phyloP scores from a whole-genome alignment of 2,329 filamentous ascomycete genomes.

The Colletotrichum navitas region DNA sequence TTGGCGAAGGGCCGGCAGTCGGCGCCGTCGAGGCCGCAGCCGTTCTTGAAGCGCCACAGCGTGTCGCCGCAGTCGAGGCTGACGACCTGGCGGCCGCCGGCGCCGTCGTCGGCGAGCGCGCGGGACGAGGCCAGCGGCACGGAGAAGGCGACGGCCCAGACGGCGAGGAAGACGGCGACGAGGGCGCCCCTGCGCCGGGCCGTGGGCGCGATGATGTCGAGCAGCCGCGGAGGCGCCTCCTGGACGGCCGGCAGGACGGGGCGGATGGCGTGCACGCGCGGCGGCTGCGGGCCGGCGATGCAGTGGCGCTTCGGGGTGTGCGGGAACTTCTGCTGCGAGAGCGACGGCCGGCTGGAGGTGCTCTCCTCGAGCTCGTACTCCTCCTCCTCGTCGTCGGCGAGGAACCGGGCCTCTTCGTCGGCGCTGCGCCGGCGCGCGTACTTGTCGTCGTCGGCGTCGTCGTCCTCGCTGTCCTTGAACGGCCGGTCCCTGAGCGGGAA shows the following conservation, averaged over 20 bases:
- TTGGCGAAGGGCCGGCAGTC: slow-evolving; percentile 81
- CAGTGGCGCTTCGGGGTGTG: slow-evolving; percentile 31
- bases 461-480: slow-evolving; percentile 34
- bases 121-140: slow-evolving; percentile 30
- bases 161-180: slow-evolving; percentile 27
- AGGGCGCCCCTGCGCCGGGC: slow-evolving; percentile 28
- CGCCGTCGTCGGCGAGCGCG: slow-evolving; percentile 8
- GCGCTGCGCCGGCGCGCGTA: slow-evolving; percentile 12
- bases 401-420: slow-evolving; percentile 33
- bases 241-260: slow-evolving; percentile 31
- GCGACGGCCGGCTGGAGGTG: slow-evolving; percentile 28
- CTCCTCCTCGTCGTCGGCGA: slow-evolving; percentile 21
- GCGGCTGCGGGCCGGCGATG: slow-evolving; percentile 32
- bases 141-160: slow-evolving; percentile 30
- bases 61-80: slow-evolving; percentile 33
- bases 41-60: slow-evolving; percentile 37
- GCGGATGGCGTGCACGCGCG: slow-evolving; percentile 24
- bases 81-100: slow-evolving; percentile 11
- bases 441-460: slow-evolving; percentile 13
- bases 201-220: slow-evolving; percentile 27
- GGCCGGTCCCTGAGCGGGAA: slow-evolving; percentile 22
- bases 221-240: slow-evolving; percentile 25
- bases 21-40: slow-evolving; percentile 79
- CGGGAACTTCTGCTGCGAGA: slow-evolving; percentile 35
- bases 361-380: slow-evolving; percentile 34